Evolutionary conservation across 495 filamentous ascomycete genomes (phyloP).

Genomic region (Penicillium bialowiezense): DNA sequence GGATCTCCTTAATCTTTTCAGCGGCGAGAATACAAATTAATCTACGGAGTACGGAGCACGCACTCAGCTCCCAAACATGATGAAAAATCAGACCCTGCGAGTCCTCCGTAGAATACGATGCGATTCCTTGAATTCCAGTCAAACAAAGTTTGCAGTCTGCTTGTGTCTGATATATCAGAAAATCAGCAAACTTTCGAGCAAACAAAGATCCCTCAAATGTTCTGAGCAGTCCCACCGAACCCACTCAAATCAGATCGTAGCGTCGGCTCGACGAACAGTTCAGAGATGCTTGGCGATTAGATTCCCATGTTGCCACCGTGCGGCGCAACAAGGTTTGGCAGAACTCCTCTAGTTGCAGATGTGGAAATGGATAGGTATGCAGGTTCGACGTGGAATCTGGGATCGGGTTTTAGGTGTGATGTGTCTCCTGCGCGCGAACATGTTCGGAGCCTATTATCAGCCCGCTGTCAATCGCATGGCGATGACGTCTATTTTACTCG

Average conservation of each 20-base stretch:
- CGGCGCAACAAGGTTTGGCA: not conserved
- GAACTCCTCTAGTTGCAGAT: not conserved
- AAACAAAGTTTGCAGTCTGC: not conserved
- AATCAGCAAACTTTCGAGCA: not conserved
- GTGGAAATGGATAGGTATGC: not conserved
- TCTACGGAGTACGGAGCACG: too few relatives aligned
- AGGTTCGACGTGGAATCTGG: not conserved
- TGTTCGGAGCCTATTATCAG: not conserved
- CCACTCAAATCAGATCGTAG: not conserved
- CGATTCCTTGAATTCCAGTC: not conserved
- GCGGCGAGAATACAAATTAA: too few relatives aligned
- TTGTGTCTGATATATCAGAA: not conserved
- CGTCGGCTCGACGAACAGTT: not conserved
- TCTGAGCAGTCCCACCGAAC: not conserved
- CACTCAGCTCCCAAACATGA: too few relatives aligned
- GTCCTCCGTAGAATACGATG: too few relatives aligned
- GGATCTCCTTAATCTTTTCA: too few relatives aligned
- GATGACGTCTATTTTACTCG: not conserved
- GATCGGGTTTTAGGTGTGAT: not conserved
- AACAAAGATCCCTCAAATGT: not conserved
- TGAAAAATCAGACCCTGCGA: too few relatives aligned
- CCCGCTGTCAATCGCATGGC: constrained; percentile 17
- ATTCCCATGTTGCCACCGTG: not conserved
- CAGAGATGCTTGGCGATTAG: not conserved
- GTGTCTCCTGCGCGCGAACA: not conserved